Percentiles rank a stretch among this genome's conserved stretches.
Evolutionary conservation across 202 grass and related monocot genomes (phyloP).

Genomic region (Schoenoplectus tabernaemontani): DNA sequence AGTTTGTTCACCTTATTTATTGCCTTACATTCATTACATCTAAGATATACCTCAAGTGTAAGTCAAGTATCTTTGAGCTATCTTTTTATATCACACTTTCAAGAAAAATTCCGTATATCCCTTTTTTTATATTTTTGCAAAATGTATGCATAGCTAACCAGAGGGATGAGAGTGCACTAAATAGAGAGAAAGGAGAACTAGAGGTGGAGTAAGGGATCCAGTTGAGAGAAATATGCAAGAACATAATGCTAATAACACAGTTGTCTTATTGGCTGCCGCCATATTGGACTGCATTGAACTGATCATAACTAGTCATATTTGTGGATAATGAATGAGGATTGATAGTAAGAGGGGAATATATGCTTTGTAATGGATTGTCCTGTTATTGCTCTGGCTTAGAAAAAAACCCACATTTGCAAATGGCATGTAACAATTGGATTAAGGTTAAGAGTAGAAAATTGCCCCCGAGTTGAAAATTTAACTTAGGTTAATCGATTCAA

Average conservation of each 20-base stretch:
- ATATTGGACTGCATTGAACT: neutral
- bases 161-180: neutral
- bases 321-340: too few relatives aligned
- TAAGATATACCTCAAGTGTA: slow-evolving; percentile 81
- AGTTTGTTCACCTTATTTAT: slow-evolving; percentile 89
- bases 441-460: neutral
- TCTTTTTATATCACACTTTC: too few relatives aligned
- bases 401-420: neutral
- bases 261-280: neutral
- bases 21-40: slow-evolving; percentile 82
- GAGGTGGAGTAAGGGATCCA: neutral
- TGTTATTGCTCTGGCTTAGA: neutral
- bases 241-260: neutral
- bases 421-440: neutral
- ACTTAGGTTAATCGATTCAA: neutral
- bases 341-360: neutral
- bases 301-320: too few relatives aligned
- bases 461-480: neutral
- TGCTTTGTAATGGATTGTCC: neutral
- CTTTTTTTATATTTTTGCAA: neutral
- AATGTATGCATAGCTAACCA: too few relatives aligned
- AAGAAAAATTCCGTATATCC: too few relatives aligned
- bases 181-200: neutral
- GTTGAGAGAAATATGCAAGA: neutral
- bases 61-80: too few relatives aligned